phyloP scores from a whole-genome alignment of 192 early-diverging fungal genomes.

The Gaertneriomyces semiglobifer region DNA sequence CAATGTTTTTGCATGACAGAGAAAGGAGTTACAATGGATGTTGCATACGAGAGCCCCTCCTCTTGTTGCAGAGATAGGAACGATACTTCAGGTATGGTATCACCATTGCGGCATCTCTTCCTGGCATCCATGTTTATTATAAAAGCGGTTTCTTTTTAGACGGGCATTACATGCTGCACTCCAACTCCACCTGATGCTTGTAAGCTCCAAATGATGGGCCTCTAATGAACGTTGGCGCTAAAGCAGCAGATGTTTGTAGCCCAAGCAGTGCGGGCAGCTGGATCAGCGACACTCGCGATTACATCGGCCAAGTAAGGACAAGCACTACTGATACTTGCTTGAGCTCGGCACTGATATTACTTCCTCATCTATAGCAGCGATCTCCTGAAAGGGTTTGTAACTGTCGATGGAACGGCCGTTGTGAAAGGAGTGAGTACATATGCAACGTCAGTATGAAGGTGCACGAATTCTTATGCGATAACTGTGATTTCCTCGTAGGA shows the following conservation, averaged over 20 bases:
- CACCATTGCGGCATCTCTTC: neutral
- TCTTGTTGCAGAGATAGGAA: conserved; percentile 13
- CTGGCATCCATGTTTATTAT: too few relatives aligned
- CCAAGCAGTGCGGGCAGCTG: neutral
- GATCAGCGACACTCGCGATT: conserved; percentile 27
- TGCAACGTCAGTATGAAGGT: neutral
- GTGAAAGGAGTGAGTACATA: conserved; percentile 29
- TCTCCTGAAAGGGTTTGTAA: conserved; percentile 38
- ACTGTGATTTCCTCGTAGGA: conserved; percentile 26
- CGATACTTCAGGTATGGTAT: conserved; percentile 22
- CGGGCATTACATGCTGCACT: conserved; percentile 12
- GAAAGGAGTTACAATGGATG: conserved; percentile 25
- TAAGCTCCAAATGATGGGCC: neutral
- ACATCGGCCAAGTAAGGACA: conserved; percentile 28
- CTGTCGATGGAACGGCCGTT: conserved; percentile 31
- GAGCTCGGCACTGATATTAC: neutral
- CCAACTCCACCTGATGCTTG: conserved; percentile 4
- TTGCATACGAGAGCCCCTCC: conserved; percentile 22
- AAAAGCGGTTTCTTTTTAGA: conserved; percentile 6
- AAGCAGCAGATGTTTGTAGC: neutral
- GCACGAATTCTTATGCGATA: neutral
- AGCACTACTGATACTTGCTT: neutral
- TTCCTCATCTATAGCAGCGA: conserved; percentile 26
- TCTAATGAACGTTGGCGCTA: neutral
- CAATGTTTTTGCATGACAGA: neutral